Evolutionary conservation across 768 basidiomycete species (phyloP).

Genomic region (Hortiboletus campestris): DNA sequence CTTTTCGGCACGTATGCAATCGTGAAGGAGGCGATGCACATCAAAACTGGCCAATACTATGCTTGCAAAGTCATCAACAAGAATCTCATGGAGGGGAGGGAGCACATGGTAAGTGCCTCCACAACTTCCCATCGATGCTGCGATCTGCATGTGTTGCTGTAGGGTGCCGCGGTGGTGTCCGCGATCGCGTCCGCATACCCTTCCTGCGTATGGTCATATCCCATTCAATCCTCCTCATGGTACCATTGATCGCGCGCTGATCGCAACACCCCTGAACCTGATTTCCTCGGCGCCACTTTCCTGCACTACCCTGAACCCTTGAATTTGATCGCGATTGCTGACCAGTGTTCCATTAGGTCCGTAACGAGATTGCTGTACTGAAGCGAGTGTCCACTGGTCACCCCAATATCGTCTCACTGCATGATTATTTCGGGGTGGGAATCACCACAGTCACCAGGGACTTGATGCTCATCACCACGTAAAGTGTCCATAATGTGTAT

Average conservation of each 20-base stretch:
- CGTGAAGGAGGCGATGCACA: constrained; percentile 93
- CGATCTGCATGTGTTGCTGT: constrained; percentile 2
- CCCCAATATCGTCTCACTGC: constrained; percentile 85
- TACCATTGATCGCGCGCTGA: constrained; percentile 16
- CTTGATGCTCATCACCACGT: background rate
- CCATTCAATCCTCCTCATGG: background rate
- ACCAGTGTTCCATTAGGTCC: constrained; percentile 53
- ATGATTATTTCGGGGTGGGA: constrained; percentile 91
- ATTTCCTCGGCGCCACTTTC: background rate
- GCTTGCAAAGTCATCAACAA: constrained; percentile 99
- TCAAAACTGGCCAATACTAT: constrained; percentile 90
- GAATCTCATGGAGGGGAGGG: constrained; percentile 96
- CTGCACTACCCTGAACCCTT: constrained; percentile 16
- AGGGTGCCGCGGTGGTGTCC: background rate
- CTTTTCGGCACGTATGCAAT: constrained; percentile 93
- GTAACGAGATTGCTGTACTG: constrained; percentile 95
- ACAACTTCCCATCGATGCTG: constrained; percentile 5
- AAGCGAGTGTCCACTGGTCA: constrained; percentile 92
- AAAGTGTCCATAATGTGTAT: constrained; percentile 92
- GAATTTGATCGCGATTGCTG: constrained; percentile 2
- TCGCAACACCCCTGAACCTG: constrained; percentile 1
- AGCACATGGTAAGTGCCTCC: constrained; percentile 79
- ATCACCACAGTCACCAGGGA: background rate
- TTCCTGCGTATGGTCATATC: background rate
- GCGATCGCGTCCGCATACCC: background rate